Evolutionary conservation across 179 eudicot species (phyloP).

Genomic region (Monotropa hypopitys): DNA sequence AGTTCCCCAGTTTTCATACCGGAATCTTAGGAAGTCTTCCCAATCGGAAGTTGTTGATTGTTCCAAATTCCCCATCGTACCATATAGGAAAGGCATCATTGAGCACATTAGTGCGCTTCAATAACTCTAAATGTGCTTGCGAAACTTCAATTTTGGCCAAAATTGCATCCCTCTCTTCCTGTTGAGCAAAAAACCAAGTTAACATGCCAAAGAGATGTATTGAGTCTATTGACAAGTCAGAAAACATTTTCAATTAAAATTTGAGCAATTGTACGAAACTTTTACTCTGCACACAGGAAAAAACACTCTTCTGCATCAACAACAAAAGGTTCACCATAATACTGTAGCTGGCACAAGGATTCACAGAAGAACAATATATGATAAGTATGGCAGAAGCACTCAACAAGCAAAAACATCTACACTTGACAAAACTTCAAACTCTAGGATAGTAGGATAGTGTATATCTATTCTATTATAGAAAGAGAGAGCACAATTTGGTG

Average conservation of each 20-base stretch:
- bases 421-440: neutral
- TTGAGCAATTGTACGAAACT: neutral
- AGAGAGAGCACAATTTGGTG: too few relatives aligned
- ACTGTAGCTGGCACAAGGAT: neutral
- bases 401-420: neutral
- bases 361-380: neutral
- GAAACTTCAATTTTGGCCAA: conserved; percentile 93
- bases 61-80: conserved; percentile 93
- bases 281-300: neutral
- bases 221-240: neutral
- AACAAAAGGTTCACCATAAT: neutral
- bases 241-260: neutral
- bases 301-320: neutral
- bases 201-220: neutral
- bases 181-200: conserved; percentile 6
- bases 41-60: conserved; percentile 89
- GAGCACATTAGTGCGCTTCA: conserved; percentile 83
- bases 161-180: conserved; percentile 95
- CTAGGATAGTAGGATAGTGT: neutral
- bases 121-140: conserved; percentile 81
- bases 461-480: too few relatives aligned
- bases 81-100: conserved; percentile 87
- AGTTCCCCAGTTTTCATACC: conserved; percentile 24
- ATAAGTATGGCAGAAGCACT: neutral
- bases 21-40: conserved; percentile 92